These are phyloP conservation scores for Globisporangium yorkense DNA, from an alignment of 352 stramenopile genomes.

Conservation along the genomic window DNA sequence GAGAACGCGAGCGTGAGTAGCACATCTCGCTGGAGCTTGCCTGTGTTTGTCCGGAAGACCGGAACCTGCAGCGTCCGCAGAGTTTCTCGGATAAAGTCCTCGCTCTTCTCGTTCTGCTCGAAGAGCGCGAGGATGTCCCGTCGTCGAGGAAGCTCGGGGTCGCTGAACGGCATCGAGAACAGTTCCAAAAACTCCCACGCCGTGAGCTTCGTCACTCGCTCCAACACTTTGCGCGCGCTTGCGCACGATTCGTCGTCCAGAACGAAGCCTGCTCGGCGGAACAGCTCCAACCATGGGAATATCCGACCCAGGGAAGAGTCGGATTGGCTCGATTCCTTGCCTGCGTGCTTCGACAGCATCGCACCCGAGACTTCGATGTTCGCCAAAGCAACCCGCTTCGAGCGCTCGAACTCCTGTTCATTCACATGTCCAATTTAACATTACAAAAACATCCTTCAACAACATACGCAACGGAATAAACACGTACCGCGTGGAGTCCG, in stretches of 20 bases:
- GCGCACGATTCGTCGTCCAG: slow-evolving; percentile 49
- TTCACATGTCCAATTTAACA: neutral
- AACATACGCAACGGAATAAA: neutral
- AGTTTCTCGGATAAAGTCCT: slow-evolving; percentile 47
- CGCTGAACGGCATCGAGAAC: slow-evolving; percentile 75
- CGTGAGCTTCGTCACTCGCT: slow-evolving; percentile 38
- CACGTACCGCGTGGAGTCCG: slow-evolving; percentile 47
- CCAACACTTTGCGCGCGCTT: slow-evolving; percentile 28
- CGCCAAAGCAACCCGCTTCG: slow-evolving; percentile 9
- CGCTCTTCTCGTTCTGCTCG: slow-evolving; percentile 46
- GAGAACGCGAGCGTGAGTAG: slow-evolving; percentile 64
- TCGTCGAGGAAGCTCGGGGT: slow-evolving; percentile 46
- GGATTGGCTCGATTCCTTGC: slow-evolving; percentile 3
- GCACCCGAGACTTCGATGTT: slow-evolving; percentile 15
- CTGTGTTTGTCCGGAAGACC: slow-evolving; percentile 43
- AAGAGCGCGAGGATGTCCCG: slow-evolving; percentile 62
- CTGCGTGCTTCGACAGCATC: slow-evolving; percentile 9
- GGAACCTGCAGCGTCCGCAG: slow-evolving; percentile 41
- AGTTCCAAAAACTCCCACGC: slow-evolving; percentile 75
- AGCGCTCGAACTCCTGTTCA: slow-evolving; percentile 19
- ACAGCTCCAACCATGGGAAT: slow-evolving; percentile 64
- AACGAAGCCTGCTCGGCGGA: slow-evolving; percentile 45
- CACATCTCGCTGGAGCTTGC: slow-evolving; percentile 22
- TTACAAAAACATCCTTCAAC: neutral
- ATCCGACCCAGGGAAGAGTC: slow-evolving; percentile 19